Conservation (phyloP, 352 stramenopile species). For the Phytophthora podocarpi region DNA sequence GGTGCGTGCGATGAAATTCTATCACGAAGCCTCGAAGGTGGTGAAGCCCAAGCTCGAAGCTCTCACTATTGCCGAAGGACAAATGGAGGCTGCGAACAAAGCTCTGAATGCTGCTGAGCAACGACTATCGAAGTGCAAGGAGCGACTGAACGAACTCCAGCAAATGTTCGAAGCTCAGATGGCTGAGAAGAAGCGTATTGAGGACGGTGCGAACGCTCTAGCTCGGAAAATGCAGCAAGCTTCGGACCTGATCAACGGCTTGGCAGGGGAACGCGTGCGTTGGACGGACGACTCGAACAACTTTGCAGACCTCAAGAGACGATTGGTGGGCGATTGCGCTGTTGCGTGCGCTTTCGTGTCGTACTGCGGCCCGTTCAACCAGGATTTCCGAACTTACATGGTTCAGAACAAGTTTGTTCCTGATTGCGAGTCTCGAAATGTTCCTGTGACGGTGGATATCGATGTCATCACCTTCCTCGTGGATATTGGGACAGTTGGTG, state of each 20-base stretch:
- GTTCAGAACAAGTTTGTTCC: constrained; percentile 96
- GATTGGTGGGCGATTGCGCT: constrained; percentile 96
- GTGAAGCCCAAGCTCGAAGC: constrained; percentile 99
- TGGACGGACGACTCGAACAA: constrained; percentile 99
- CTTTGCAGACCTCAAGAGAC: constrained; percentile 96
- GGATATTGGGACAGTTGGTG: constrained; percentile 97
- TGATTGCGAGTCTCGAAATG: constrained; percentile 91
- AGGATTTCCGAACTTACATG: constrained; percentile 97
- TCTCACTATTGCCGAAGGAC: constrained; percentile 94
- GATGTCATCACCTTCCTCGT: constrained; percentile 97
- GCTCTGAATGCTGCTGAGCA: constrained; percentile 92
- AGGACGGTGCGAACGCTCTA: constrained; percentile 95
- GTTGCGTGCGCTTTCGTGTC: constrained; percentile 97
- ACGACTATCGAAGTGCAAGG: constrained; percentile 94
- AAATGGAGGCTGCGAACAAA: constrained; percentile 98
- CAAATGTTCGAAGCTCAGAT: constrained; percentile 98
- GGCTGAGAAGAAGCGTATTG: constrained; percentile 96
- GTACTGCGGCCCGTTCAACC: constrained; percentile 98
- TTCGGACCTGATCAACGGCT: constrained; percentile 96
- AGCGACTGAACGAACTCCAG: constrained; percentile 94
- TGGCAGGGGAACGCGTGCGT: constrained; percentile 94
- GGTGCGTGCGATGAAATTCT: constrained; percentile 98
- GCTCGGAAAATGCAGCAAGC: constrained; percentile 98
- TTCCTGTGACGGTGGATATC: constrained; percentile 95
- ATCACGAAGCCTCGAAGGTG: constrained; percentile 98